Conservation (phyloP, 345 rosid genomes). For the Citrus sp. region DNA sequence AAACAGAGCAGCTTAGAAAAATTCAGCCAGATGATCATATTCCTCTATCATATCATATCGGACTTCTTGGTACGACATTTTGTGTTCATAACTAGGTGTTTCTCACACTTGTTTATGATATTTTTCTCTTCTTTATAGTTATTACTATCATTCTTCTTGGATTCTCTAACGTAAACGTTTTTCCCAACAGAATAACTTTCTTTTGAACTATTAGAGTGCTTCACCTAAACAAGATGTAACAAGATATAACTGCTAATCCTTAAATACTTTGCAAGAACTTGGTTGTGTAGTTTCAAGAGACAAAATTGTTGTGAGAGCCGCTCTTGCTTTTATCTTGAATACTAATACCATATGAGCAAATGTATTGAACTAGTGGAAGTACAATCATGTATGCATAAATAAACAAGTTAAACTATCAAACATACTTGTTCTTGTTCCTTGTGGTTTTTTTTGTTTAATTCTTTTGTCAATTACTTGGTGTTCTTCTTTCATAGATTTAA, state of each 20-base stretch:
- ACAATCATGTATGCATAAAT: background rate
- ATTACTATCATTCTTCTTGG: background rate
- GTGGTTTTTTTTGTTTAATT: background rate
- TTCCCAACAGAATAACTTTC: background rate
- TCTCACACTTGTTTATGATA: background rate
- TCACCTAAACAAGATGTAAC: background rate
- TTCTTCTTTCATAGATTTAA: background rate
- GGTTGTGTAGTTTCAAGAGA: background rate
- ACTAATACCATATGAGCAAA: background rate
- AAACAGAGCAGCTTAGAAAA: conserved; percentile 41
- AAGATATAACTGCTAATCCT: background rate
- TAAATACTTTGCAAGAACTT: background rate
- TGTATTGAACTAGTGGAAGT: background rate
- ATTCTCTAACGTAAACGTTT: background rate
- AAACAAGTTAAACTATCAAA: too few species aligned
- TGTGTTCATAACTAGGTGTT: background rate
- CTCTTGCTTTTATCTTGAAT: background rate
- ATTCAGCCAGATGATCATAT: conserved; percentile 38
- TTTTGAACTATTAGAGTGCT: background rate
- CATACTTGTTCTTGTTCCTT: too few species aligned
- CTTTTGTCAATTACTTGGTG: too few species aligned
- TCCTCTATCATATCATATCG: conserved; percentile 67
- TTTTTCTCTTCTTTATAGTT: background rate
- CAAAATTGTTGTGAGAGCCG: background rate
- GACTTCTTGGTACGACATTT: conserved; percentile 61